phyloP scores from a whole-genome alignment of 2,329 filamentous ascomycete species.

The Xylaria sp. region DNA sequence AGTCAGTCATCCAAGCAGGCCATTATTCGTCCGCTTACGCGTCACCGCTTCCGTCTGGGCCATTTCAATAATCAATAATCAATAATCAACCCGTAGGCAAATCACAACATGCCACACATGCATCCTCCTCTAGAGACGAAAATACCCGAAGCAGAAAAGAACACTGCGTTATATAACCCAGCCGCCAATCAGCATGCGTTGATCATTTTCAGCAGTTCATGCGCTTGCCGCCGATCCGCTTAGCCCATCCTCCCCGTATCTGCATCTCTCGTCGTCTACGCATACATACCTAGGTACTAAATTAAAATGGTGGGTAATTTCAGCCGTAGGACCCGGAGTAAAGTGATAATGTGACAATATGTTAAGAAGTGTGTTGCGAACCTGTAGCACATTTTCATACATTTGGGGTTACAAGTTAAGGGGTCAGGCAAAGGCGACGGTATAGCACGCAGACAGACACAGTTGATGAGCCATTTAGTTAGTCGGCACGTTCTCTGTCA shows the following conservation, averaged over 20 bases:
- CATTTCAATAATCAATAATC: not conserved
- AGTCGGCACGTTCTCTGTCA: not conserved
- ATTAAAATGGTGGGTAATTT: constrained; percentile 1
- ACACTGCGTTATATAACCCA: not conserved
- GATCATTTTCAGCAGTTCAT: constrained; percentile 25
- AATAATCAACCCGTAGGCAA: constrained; percentile 10
- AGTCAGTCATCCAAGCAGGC: not conserved
- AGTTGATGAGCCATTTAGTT: not conserved
- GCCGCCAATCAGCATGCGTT: constrained; percentile 21
- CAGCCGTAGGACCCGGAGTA: not conserved
- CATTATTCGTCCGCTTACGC: constrained; percentile 12
- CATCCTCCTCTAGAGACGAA: not conserved
- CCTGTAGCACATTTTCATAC: not conserved
- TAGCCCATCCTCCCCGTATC: not conserved
- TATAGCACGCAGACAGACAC: not conserved
- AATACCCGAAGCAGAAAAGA: not conserved
- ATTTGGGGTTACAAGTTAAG: not conserved
- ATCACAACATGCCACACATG: constrained; percentile 27
- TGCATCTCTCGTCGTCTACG: not conserved
- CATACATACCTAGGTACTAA: too few species aligned
- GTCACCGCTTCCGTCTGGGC: not conserved
- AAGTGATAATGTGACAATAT: not conserved
- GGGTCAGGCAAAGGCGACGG: not conserved
- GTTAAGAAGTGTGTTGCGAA: not conserved
- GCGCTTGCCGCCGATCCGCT: constrained; percentile 8